Base-by-base conservation (phyloP, 345 rosid species). In the Litchi chinensis region DNA sequence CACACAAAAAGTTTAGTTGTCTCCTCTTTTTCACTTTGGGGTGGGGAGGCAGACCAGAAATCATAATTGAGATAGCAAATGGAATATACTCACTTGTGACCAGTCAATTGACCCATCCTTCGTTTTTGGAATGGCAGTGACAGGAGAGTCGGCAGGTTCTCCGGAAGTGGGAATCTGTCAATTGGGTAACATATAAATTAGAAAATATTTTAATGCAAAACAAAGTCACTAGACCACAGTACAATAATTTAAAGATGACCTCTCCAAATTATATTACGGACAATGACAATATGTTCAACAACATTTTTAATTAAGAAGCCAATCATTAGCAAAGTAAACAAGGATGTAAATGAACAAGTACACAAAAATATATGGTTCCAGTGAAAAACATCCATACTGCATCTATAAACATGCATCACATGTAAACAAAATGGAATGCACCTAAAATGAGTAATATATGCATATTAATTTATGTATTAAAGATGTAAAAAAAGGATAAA, bases 41-140 rank as follows among this genome's bases (percentile, higher is more conserved):
- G 26, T 60, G 28, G 28, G 22, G 0, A 21, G 22, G 12, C 65
- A 60, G 21, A 19, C 46, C 56, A 22, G 52, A 48, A 52, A 63
- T 26, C 8, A 28, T 59, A 41, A 24, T n/a, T 44, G 52, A 43
- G 44, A 82, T 59, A 71, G 6, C 41, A 59, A 67, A 65, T 28
- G 68, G 40, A 79, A 52, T 41, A 32, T 63, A 76, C 93, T 83
- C 80, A 94, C 98, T 83, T 90, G 93, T 28, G 98, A 91, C 99
- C 97, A 96, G 85, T 96, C 99, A 72, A 96, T 77, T 79, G 89
- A 82, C 3, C 97, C 97, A 82, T 86, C 88, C 85, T 90, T 84
- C 57, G 92, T 91, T 80, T 91, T 93, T 1, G 99, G 97, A 90
- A 94, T 93, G 77, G 86, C 81, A 78, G 78, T 82, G 26, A 90